Percentiles rank a stretch among this genome's conserved stretches.
phyloP scores from a whole-genome alignment of 106 monocot species.

The Posidonia australis region DNA sequence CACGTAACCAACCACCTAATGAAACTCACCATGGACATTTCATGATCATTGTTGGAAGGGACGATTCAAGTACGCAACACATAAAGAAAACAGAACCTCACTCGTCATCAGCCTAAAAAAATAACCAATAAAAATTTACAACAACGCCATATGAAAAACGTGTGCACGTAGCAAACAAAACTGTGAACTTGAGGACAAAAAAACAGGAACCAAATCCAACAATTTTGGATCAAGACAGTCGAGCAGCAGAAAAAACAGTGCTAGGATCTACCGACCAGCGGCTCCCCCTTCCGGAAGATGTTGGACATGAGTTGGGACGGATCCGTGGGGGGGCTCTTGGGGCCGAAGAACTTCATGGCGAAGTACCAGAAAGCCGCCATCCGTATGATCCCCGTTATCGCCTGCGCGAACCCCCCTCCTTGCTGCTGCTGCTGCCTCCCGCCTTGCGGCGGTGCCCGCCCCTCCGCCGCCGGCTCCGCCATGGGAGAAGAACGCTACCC shows the following conservation, averaged over 20 bases:
- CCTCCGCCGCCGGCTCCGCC: background rate
- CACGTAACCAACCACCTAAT: too few relatives aligned
- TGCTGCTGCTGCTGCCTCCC: background rate
- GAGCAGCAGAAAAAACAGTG: background rate
- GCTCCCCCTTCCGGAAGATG: constrained; percentile 73
- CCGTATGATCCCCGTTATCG: constrained; percentile 56
- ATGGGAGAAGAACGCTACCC: background rate
- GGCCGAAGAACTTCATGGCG: constrained; percentile 88
- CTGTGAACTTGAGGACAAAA: too few relatives aligned
- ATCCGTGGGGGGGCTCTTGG: constrained; percentile 65
- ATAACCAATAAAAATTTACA: too few relatives aligned
- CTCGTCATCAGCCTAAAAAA: too few relatives aligned
- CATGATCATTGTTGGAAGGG: too few relatives aligned
- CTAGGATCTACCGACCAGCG: constrained; percentile 37
- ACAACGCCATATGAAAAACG: too few relatives aligned
- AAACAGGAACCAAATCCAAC: too few relatives aligned
- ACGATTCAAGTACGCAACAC: too few relatives aligned
- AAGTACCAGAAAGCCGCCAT: constrained; percentile 98
- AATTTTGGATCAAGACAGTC: too few relatives aligned
- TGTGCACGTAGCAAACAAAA: too few relatives aligned
- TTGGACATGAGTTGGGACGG: constrained; percentile 71
- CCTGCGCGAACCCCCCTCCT: constrained; percentile 37
- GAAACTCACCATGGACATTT: too few relatives aligned
- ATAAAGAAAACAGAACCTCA: too few relatives aligned
- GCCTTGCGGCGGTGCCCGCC: background rate